phyloP scores from a whole-genome alignment of 306 rosid genomes.

The Luffa acutangula region DNA sequence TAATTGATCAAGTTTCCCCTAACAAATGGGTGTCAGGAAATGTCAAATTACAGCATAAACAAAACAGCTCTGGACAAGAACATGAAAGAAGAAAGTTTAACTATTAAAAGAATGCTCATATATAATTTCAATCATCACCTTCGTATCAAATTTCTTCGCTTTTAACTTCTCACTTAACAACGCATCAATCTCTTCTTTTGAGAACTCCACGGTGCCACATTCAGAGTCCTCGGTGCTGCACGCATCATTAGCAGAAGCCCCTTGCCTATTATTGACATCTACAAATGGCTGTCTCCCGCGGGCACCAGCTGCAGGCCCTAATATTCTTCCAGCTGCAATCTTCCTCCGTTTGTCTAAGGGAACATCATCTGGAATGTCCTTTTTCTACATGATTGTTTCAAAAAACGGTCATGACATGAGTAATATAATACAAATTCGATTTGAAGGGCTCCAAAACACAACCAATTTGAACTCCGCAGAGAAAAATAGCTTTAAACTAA shows the following conservation, averaged over 20 bases:
- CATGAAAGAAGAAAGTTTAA: not conserved
- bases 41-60: not conserved
- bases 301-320: slow-evolving; percentile 27
- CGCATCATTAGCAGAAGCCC: slow-evolving; percentile 23
- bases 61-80: not conserved
- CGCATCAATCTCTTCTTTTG: slow-evolving; percentile 56
- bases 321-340: slow-evolving; percentile 40
- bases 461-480: not conserved
- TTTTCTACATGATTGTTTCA: slow-evolving; percentile 32
- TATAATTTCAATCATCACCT: slow-evolving; percentile 30
- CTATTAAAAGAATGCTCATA: not conserved
- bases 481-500: not conserved
- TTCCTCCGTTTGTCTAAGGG: slow-evolving; percentile 51
- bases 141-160: slow-evolving; percentile 45
- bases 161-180: slow-evolving; percentile 57
- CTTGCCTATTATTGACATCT: slow-evolving; percentile 26
- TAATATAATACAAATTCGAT: not conserved
- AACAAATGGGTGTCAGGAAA: slow-evolving; percentile 7
- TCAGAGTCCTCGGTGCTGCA: slow-evolving; percentile 30
- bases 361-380: slow-evolving; percentile 37
- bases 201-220: slow-evolving; percentile 35
- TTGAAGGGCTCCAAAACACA: not conserved
- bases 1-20: slow-evolving; percentile 58
- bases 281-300: slow-evolving; percentile 40
- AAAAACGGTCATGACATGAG: not conserved